These are phyloP conservation scores for Avena eriantha DNA, from an alignment of 176 grass and related monocot genomes.

Conservation along the genomic window DNA sequence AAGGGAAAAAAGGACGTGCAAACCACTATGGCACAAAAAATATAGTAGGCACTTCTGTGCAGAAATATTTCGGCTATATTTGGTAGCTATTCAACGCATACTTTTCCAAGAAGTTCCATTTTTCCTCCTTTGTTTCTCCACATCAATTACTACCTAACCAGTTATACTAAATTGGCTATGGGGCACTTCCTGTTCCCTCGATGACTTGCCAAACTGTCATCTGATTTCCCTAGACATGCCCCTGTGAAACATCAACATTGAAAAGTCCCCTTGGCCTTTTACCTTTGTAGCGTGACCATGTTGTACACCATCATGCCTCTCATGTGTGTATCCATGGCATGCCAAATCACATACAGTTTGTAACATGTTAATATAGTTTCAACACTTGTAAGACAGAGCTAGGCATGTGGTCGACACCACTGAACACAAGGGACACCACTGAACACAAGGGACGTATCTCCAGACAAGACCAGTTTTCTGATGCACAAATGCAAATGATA, in stretches of 20 bases:
- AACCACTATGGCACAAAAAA: neutral
- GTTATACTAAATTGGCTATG: slow-evolving; percentile 16
- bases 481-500: neutral
- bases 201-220: slow-evolving; percentile 17
- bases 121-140: slow-evolving; percentile 6
- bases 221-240: slow-evolving; percentile 12
- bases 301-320: slow-evolving; percentile 10
- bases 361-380: neutral
- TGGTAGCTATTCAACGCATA: slow-evolving; percentile 13
- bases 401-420: slow-evolving; percentile 8
- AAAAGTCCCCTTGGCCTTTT: neutral
- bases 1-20: neutral
- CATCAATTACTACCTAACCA: slow-evolving; percentile 20
- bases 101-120: neutral
- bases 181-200: neutral
- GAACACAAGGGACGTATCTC: neutral
- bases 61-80: slow-evolving; percentile 19
- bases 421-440: neutral
- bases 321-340: slow-evolving; percentile 24
- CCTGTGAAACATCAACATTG: neutral
- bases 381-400: slow-evolving; percentile 1
- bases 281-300: neutral
- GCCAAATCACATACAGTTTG: neutral
- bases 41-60: slow-evolving; percentile 20
- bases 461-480: neutral